Conservation (phyloP, 768 basidiomycete genomes). For the Amanita phalloides region DNA sequence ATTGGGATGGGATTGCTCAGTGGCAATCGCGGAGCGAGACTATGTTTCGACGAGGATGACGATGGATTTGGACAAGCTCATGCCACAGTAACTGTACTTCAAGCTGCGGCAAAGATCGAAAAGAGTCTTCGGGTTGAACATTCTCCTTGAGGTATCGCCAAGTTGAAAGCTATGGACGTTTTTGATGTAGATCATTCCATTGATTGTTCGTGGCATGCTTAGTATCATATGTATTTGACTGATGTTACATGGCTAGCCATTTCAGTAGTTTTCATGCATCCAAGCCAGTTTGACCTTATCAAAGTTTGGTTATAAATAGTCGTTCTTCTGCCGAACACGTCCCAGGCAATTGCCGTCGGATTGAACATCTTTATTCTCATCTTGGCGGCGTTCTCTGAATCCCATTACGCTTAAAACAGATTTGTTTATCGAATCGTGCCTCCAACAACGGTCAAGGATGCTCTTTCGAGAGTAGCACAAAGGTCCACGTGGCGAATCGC, state of each 20-base stretch:
- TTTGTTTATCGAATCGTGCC: neutral
- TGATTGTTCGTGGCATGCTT: conserved; percentile 1
- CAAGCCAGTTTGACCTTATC: neutral
- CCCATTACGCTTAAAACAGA: neutral
- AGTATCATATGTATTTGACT: neutral
- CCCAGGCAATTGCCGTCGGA: neutral
- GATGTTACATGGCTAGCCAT: neutral
- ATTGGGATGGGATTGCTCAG: conserved; percentile 1
- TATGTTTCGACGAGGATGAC: conserved; percentile 3
- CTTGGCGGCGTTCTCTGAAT: neutral
- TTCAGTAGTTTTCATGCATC: neutral
- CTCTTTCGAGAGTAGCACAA: neutral
- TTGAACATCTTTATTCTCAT: neutral
- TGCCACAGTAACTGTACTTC: conserved; percentile 6
- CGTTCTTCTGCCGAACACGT: neutral
- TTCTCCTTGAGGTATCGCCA: neutral
- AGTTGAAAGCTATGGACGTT: neutral
- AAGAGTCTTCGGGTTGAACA: conserved; percentile 2
- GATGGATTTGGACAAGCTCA: neutral
- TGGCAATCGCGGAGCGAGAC: conserved; percentile 6
- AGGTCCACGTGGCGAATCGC: neutral
- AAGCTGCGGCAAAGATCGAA: conserved; percentile 16
- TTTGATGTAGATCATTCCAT: neutral
- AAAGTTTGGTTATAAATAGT: neutral
- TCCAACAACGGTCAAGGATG: neutral